These are phyloP conservation scores for Aotearoamyces nothofagi DNA, from an alignment of 2,329 filamentous ascomycete species.

Conservation along the genomic window DNA sequence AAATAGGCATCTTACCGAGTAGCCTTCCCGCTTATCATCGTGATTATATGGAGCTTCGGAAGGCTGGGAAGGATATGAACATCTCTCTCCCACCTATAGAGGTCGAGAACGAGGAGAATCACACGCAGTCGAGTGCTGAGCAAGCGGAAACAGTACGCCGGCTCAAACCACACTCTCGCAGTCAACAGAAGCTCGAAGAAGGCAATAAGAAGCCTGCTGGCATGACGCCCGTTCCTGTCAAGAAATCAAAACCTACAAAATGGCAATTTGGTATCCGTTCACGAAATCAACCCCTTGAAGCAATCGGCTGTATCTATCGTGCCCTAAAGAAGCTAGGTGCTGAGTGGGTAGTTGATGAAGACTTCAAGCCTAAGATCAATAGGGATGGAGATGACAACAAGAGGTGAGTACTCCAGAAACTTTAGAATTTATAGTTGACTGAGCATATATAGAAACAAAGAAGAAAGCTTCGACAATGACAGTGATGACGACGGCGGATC, in stretches of 20 bases:
- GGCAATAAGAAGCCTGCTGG: conserved; percentile 41
- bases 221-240: conserved; percentile 48
- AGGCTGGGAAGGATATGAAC: conserved; percentile 34
- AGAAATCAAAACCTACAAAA: conserved; percentile 43
- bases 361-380: conserved; percentile 22
- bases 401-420: too few relatives aligned
- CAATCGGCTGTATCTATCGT: conserved; percentile 88
- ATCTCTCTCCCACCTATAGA: conserved; percentile 31
- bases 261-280: conserved; percentile 1
- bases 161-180: conserved; percentile 72
- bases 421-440: too few relatives aligned
- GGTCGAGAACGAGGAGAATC: conserved; percentile 22
- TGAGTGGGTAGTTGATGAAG: conserved; percentile 63
- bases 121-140: conserved; percentile 47
- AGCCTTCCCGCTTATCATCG: conserved; percentile 84
- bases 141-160: conserved; percentile 69
- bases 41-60: conserved; percentile 68
- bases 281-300: conserved; percentile 85
- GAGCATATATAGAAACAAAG: conserved; percentile 15
- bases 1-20: conserved; percentile 81
- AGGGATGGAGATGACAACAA: conserved; percentile 20
- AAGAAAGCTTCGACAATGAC: conserved; percentile 24
- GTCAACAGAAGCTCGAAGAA: conserved; percentile 53
- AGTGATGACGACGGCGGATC: conserved; percentile 21
- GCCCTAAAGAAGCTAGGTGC: conserved; percentile 78